Base-by-base conservation (phyloP, 208 protist genomes). In the Crithidia expoeki region DNA sequence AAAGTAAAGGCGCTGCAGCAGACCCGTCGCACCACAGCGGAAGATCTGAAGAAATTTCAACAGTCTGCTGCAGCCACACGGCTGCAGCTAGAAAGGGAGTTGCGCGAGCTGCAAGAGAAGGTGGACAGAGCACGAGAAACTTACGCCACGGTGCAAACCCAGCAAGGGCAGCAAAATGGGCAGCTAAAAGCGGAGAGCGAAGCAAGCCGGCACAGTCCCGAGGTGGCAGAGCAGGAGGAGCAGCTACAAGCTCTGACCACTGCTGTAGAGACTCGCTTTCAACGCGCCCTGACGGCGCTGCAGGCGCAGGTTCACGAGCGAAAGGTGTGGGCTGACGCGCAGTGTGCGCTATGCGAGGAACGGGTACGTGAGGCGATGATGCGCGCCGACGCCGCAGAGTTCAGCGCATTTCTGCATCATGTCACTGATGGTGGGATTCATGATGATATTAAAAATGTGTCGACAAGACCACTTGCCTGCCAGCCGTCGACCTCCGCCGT, bases 311-410 rank as follows among this genome's bases (percentile, higher is more conserved):
- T 55, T 47, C 58, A 40, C 17, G 58, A 74, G 40, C 42, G 68
- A 36, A 74, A 74, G 36, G 46, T 17, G 50, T 74, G 68, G 68
- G 59, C 68, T 7, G 68, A 74, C 19, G 58, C 38, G 19, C 58
- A 64, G 68, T 67, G 68, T 50, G 58, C 57, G 14, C 36, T 59
- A 16, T 28, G 28, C 34, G 68, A 64, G 32, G 6, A 50, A 50
- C 58, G 58, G 14, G 59, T 74, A 23, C 58, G 58, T 0, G 42
- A 63, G 33, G 66, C 66, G 17, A 16, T 16, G 0, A 2, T 17
- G n/a, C 42, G 7, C 12, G 66, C 66, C 5, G 66, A 72, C n/a
- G 32, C 47, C n/a, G 51, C 32, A n/a, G 55, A 64, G n/a, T 46
- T 30, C 16, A 56, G 66, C 34, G 11, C 16, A 21, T 42, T 30